These are phyloP conservation scores for Berkeleyomyces basicola DNA, from an alignment of 2,329 filamentous ascomycete genomes.

Conservation along the genomic window DNA sequence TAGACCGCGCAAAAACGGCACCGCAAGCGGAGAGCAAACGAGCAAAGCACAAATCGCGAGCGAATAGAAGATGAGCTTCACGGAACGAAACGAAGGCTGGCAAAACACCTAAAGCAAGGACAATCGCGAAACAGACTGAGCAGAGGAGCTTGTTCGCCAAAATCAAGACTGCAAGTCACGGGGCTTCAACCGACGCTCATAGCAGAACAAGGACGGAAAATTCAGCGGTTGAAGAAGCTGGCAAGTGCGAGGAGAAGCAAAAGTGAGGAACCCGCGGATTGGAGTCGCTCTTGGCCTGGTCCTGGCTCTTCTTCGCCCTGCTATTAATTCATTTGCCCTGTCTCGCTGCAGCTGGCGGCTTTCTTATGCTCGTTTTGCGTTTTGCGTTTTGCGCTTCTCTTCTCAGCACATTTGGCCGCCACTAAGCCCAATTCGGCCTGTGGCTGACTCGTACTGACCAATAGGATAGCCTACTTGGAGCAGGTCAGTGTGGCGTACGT, in stretches of 20 bases:
- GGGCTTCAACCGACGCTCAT: background rate
- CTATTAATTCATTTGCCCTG: background rate
- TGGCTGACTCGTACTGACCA: background rate
- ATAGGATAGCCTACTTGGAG: background rate
- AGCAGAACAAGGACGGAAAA: background rate
- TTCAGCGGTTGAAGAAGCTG: background rate
- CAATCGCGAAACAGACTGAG: background rate
- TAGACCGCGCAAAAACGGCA: too few species aligned
- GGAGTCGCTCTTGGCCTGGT: background rate
- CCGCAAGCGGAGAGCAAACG: too few species aligned
- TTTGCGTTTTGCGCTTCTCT: too few species aligned
- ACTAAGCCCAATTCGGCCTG: constrained; percentile 1
- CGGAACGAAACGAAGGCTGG: too few species aligned
- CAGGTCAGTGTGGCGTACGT: background rate
- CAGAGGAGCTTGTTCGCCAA: background rate
- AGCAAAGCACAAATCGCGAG: too few species aligned
- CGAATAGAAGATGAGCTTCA: too few species aligned
- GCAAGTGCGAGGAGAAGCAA: background rate
- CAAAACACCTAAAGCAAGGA: background rate
- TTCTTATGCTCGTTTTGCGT: too few species aligned
- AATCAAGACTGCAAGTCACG: background rate
- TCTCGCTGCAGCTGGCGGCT: background rate
- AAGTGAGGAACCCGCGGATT: background rate
- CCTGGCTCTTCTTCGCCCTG: background rate
- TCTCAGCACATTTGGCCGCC: background rate